Evolutionary conservation across 2,329 filamentous ascomycete genomes (phyloP), one percentile per base, ranked within the genome.

Genomic region (Berkeleyomyces rouxiae): DNA sequence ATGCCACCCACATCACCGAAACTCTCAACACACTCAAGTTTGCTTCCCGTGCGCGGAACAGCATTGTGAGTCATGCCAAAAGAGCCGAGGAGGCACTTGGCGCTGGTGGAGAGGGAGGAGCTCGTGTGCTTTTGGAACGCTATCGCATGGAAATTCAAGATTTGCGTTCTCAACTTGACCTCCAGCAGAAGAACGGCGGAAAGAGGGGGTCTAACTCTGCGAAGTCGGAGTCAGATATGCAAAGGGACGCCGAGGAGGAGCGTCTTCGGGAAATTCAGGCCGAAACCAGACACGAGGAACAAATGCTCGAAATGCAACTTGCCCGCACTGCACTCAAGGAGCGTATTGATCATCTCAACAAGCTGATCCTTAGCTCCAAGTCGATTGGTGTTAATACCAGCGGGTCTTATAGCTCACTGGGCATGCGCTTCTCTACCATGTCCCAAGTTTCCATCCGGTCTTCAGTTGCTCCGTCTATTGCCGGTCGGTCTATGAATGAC

Each of bases 281-380:
- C 6, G 85, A 90, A 67, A 82, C 89, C 67, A 84, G 90, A 46
- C 93, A 96, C 68, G 91, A 96, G 71, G 93, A 97, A 75, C 93
- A 99, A 73, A 92, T 99, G 81, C 79, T 99, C 62, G 93, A 99
- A 74, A 97, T 99, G 88, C 93, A 99, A 72, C 81, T 99, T 57
- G 93, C 93, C 40, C 84, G 93, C 49, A 99, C 93, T 0, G 93
- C 93, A 0, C 76, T 99, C 62, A 99, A 97, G 72, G 93, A 99
- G 76, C 86, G 93, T 39, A 99, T 99, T 68, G 91, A 96, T 71
- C 93, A 99, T 73, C 79, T 99, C 57, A 99, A 97, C 74, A 85
- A 92, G 58, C 78, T 99, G 59, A 97, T 99, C 67, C 76, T 99
- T 65, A 95, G 90, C 71, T 97, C 92, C 13, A 96, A 96, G 71